Evolutionary conservation across 768 basidiomycete species (phyloP), one percentile per base, ranked within the genome.

Genomic region (Hericium rajendrae): DNA sequence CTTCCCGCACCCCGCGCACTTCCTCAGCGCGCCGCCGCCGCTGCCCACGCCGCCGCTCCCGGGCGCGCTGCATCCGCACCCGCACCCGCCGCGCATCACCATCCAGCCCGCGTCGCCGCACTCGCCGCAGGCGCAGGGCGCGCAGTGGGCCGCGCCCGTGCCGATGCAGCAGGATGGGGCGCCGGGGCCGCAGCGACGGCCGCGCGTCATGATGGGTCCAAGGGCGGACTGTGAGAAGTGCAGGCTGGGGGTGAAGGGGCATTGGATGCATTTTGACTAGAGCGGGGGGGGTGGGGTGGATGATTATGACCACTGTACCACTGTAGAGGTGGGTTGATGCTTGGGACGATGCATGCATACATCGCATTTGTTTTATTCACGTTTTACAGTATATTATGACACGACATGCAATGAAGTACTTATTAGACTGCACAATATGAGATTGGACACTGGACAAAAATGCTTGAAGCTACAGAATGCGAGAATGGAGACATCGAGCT

Each of bases 171-270:
- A 50, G 56, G 53, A 51, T 24, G 18, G 37, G n/a, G 18, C 51
- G 28, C 43, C 59, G 26, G 28, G 60, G 8, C 59, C 69, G 9
- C 58, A 68, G 2, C 69, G 73, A 57, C 76, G 72, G 57, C 79
- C 77, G 59, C 74, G 80, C 4, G 76, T 86, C 58, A 82, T 79
- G 56, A 87, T 87, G 85, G 85, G 85, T 28, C 86, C 85, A 3
- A 78, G 85, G 11, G 72, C 78, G 3, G 86, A 84, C 64, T 87
- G 85, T 64, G 70, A 82, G 51, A 86, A 85, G 59, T 88, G 86
- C 68, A 73, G 77, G 48, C 68, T 78, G 77, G 55, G 48, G 26
- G 48, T 56, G 24, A 28, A 28, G 28, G 46, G 55, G 15, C 55
- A 56, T 38, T 49, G 32, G 24, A 43, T 49, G 24, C 54, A 54